Base-by-base conservation (phyloP, 2,329 filamentous ascomycete genomes). In the Colletotrichum theobromicola region DNA sequence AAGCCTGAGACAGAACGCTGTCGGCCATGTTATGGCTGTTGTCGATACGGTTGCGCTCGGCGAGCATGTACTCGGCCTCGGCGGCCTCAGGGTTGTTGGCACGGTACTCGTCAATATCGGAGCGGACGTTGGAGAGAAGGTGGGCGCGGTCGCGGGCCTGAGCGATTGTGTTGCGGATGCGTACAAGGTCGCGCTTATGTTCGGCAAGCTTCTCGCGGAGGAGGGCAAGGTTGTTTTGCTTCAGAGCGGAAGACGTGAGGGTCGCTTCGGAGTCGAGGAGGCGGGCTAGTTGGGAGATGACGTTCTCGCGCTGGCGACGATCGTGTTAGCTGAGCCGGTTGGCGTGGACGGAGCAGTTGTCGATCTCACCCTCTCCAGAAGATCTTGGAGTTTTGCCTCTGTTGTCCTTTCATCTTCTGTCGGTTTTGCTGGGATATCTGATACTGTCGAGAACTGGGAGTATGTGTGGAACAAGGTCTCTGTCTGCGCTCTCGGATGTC, bases 11-110 rank as follows among this genome's bases (percentile, higher is more conserved):
- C 74, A 99, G 88, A 37, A 99, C 95, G 76, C 91, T 94, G 83
- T 99, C 97, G 62, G 95, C 93, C 88, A 98, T 93, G 78, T 92
- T 94, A 84, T 98, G 94, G 80, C 94, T 97, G 82, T 95, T 93
- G 82, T 99, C 97, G 81, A 99, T 92, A 77, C 94, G 91, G 76
- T 89, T 87, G 66, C 97, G 91, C 89, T 99, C 97, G 79, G 94
- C 94, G 32, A 99, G 90, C 96, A 99, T 98, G 87, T 98, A 99
- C 75, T 99, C 96, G 61, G 95, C 95, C 86, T 98, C 97, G 69
- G 93, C 94, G 4, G 92, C 92, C 78, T 91, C 94, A 10, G 95
- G 94, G 82, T 98, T 97, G 71, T 91, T 92, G 64, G 93, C 91
- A 69, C 94, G 94, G 86, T 98, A 98, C 69, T 95, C 93, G 83